Evolutionary conservation across 2,329 filamentous ascomycete genomes (phyloP).

Genomic region (Tolypocladium album): DNA sequence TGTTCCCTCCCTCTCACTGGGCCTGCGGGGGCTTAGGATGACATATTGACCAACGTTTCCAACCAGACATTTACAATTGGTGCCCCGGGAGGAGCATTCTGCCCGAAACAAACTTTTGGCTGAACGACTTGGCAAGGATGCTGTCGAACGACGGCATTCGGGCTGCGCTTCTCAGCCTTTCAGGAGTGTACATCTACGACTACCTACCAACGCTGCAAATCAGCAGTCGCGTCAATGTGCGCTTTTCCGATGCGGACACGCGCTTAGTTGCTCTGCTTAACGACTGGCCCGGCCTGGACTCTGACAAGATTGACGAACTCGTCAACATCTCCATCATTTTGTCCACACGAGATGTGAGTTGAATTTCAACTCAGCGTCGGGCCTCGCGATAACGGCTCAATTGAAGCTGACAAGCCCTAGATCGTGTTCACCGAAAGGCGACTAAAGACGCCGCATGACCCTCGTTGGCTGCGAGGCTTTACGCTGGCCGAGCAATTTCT

Average conservation of each 20-base stretch:
- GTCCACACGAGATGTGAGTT: slow-evolving; percentile 28
- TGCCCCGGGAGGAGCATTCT: slow-evolving; percentile 28
- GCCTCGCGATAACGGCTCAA: background rate
- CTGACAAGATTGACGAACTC: slow-evolving; percentile 18
- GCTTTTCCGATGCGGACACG: slow-evolving; percentile 18
- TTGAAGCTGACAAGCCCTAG: slow-evolving; percentile 8
- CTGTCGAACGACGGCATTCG: slow-evolving; percentile 21
- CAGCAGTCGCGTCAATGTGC: slow-evolving; percentile 19
- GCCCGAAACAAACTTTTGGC: slow-evolving; percentile 26
- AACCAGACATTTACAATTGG: slow-evolving; percentile 26
- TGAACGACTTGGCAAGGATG: slow-evolving; percentile 27
- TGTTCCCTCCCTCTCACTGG: background rate
- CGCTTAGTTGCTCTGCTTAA: slow-evolving; percentile 19
- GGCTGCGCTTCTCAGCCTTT: slow-evolving; percentile 27
- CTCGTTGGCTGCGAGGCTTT: slow-evolving; percentile 28
- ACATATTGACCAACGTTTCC: background rate
- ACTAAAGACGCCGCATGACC: slow-evolving; percentile 16
- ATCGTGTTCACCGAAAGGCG: slow-evolving; percentile 27
- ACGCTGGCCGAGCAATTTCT: slow-evolving; percentile 22
- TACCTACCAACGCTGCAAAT: slow-evolving; percentile 22
- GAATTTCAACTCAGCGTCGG: too few relatives aligned
- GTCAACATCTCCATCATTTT: slow-evolving; percentile 26
- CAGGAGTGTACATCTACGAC: slow-evolving; percentile 29
- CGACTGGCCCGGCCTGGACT: slow-evolving; percentile 10
- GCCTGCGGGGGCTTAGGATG: too few relatives aligned